Evolutionary conservation across 73 alveolate species (phyloP).

Genomic region (Paramecium tetraurelia): DNA sequence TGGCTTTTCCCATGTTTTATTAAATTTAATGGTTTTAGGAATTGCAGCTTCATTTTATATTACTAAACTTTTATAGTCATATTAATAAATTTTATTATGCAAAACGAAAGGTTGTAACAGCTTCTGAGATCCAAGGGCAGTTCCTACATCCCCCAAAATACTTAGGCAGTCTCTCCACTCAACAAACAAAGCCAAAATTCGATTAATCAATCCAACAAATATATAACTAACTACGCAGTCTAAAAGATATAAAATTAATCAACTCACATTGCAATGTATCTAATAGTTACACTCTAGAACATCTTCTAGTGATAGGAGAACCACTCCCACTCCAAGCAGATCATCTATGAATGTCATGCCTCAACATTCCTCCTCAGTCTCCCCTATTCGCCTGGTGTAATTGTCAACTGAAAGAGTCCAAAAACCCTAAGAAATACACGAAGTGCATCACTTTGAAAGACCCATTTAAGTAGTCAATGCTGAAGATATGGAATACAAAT

Average conservation of each 20-base stretch:
- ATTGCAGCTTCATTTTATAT: not conserved
- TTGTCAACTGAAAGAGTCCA: not conserved
- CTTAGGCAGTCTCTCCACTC: not conserved
- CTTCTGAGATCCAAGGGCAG: not conserved
- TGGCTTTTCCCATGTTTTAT: not conserved
- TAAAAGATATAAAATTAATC: not conserved
- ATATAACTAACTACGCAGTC: not conserved
- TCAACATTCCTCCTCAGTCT: not conserved
- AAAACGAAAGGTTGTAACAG: not conserved
- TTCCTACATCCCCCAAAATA: not conserved
- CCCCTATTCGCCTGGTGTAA: not conserved
- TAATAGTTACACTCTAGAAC: not conserved
- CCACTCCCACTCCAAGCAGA: not conserved
- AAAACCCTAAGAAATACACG: not conserved
- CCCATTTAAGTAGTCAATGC: not conserved
- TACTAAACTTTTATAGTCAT: not conserved
- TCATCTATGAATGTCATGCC: not conserved
- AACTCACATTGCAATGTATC: not conserved
- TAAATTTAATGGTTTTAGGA: not conserved
- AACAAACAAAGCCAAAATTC: not conserved
- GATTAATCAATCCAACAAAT: not conserved
- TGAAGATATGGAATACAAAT: slow-evolving; percentile 14
- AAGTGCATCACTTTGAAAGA: slow-evolving; percentile 18
- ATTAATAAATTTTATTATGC: not conserved
- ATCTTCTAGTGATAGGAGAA: not conserved